Conservation (phyloP, 805 yeast genomes). For the Yamadazyma ubonensis region DNA sequence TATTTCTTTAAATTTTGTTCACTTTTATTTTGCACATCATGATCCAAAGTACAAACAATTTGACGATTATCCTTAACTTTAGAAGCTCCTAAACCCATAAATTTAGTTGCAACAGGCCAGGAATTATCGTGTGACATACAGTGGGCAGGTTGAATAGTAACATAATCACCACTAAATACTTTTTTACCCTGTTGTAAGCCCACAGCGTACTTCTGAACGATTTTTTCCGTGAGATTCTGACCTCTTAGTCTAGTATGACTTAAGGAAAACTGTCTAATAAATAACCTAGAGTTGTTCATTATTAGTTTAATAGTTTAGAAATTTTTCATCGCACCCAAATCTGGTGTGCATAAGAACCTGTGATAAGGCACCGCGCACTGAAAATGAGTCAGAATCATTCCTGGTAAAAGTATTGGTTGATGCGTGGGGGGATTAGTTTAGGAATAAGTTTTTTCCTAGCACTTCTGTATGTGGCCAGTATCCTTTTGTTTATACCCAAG, state of each 20-base stretch:
- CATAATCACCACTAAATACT: slow-evolving; percentile 91
- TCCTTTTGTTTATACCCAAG: slow-evolving; percentile 35
- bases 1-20: slow-evolving; percentile 89
- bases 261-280: slow-evolving; percentile 21
- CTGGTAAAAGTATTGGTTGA: slow-evolving; percentile 13
- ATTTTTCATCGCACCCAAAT: slow-evolving; percentile 6
- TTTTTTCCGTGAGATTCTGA: slow-evolving; percentile 93
- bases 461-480: slow-evolving; percentile 41
- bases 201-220: slow-evolving; percentile 90
- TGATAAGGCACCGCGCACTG: slow-evolving; percentile 5
- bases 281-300: neutral
- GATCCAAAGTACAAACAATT: slow-evolving; percentile 94
- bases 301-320: neutral
- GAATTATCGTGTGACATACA: slow-evolving; percentile 99
- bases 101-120: slow-evolving; percentile 98
- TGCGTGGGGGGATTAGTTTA: neutral
- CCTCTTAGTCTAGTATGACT: slow-evolving; percentile 33
- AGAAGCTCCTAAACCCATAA: slow-evolving; percentile 90
- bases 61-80: slow-evolving; percentile 82
- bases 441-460: slow-evolving; percentile 36
- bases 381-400: slow-evolving; percentile 18
- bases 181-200: slow-evolving; percentile 72
- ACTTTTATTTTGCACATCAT: slow-evolving; percentile 92
- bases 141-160: slow-evolving; percentile 90
- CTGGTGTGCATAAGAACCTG: slow-evolving; percentile 1